phyloP scores from a whole-genome alignment of 129 eudicot species.

The Kitagawia praeruptora region DNA sequence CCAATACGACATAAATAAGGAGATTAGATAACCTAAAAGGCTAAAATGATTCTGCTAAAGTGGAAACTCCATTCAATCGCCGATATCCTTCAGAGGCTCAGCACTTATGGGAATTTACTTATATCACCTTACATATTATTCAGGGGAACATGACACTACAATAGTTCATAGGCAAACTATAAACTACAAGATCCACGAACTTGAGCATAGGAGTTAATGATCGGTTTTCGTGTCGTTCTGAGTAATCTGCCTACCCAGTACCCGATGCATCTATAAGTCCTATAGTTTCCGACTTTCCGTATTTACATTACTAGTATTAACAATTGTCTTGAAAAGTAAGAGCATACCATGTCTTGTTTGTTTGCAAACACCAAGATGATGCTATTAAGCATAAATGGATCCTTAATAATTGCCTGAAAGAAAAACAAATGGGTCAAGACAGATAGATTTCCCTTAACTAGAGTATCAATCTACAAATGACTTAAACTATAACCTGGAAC shows the following conservation, averaged over 20 bases:
- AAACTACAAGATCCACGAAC: not conserved
- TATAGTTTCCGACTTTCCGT: no score
- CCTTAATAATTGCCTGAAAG: constrained; percentile 78
- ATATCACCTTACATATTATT: not conserved
- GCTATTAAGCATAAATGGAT: constrained; percentile 95
- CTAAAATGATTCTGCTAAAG: not conserved
- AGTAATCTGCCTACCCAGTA: not conserved
- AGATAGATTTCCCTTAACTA: constrained; percentile 1
- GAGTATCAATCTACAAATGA: constrained; percentile 2
- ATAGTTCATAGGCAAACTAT: not conserved
- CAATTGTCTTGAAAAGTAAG: not conserved
- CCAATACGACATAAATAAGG: not conserved
- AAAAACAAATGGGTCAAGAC: constrained; percentile 16
- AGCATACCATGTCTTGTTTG: constrained; percentile 95
- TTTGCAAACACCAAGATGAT: constrained; percentile 97
- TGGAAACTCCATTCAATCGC: not conserved
- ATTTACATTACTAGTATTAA: not conserved
- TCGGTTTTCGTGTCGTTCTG: not conserved
- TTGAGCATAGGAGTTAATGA: not conserved
- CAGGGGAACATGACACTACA: not conserved
- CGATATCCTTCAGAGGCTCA: not conserved
- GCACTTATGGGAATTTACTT: not conserved
- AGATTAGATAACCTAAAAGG: not conserved
- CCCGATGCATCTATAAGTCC: no score
- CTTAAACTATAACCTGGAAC: constrained; percentile 59